Evolutionary conservation across 768 basidiomycete species (phyloP).

Genomic region (Pilatotrama ljubarskyi): DNA sequence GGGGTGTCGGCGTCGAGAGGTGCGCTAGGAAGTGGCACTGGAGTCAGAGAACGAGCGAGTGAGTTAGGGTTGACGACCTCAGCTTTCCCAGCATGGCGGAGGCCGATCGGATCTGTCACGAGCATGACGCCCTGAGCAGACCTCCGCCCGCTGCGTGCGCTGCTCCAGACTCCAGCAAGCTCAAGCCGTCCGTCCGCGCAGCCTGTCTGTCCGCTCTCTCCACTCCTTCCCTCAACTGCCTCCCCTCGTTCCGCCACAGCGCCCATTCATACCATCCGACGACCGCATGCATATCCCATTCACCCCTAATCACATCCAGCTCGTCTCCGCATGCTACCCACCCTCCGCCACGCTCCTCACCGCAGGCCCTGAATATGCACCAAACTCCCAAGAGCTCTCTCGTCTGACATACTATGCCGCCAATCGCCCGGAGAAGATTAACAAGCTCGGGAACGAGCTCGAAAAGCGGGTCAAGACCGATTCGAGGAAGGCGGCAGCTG

Average conservation of each 20-base stretch:
- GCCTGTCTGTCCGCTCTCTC: slow-evolving; percentile 6
- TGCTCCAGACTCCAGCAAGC: slow-evolving; percentile 28
- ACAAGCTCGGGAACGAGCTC: slow-evolving; percentile 73
- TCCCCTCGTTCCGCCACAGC: slow-evolving; percentile 39
- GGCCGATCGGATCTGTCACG: neutral
- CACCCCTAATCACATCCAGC: slow-evolving; percentile 80
- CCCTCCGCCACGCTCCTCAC: slow-evolving; percentile 71
- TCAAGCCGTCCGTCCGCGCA: neutral
- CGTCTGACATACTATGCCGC: slow-evolving; percentile 85
- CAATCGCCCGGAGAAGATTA: slow-evolving; percentile 77
- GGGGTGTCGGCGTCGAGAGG: no score
- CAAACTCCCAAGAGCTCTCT: slow-evolving; percentile 84
- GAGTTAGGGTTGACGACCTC: no score
- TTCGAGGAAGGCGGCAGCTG: slow-evolving; percentile 65
- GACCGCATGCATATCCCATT: slow-evolving; percentile 68
- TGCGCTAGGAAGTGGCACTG: no score
- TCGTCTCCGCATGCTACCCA: slow-evolving; percentile 87
- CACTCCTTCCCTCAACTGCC: slow-evolving; percentile 17
- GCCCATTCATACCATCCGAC: slow-evolving; percentile 33
- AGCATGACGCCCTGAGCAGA: neutral
- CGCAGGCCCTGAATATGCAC: slow-evolving; percentile 74
- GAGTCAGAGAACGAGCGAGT: no score
- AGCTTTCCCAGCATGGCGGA: neutral
- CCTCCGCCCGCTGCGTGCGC: slow-evolving; percentile 38
- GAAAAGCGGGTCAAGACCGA: slow-evolving; percentile 72